Percentiles rank a stretch among this genome's conserved stretches.
Conservation (phyloP, 1,284 basidiomycete genomes). For the Boletus smithii region DNA sequence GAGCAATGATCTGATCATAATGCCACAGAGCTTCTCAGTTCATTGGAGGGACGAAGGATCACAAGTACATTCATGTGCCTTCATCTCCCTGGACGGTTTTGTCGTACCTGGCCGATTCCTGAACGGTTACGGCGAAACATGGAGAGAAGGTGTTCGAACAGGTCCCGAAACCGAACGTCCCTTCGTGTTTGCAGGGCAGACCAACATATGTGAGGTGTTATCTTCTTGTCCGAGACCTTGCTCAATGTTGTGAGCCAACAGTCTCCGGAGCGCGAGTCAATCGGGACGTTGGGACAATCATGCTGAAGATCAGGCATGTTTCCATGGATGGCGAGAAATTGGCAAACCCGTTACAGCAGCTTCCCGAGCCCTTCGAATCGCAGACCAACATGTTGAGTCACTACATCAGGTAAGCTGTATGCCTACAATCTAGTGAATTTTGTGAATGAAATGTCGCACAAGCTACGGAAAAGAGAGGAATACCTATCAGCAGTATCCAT, state of each 20-base stretch:
- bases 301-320: constrained; percentile 52
- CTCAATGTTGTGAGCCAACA: constrained; percentile 2
- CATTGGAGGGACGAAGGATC: constrained; percentile 61
- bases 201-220: constrained; percentile 27
- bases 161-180: constrained; percentile 48
- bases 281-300: constrained; percentile 49
- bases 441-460: constrained; percentile 1
- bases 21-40: constrained; percentile 49
- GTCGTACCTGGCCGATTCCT: constrained; percentile 58
- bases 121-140: constrained; percentile 48
- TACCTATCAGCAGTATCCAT: constrained; percentile 39
- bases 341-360: constrained; percentile 39
- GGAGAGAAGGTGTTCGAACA: constrained; percentile 45
- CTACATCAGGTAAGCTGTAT: constrained; percentile 39
- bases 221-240: not conserved
- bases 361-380: constrained; percentile 29
- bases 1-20: constrained; percentile 1
- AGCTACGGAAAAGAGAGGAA: constrained; percentile 42
- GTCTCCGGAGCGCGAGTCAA: constrained; percentile 16
- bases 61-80: constrained; percentile 49
- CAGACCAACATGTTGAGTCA: no score
- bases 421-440: not conserved
- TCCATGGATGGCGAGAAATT: constrained; percentile 26
- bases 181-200: constrained; percentile 50
- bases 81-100: constrained; percentile 57